phyloP scores from a whole-genome alignment of 129 eudicot species.

The Centella asiatica region DNA sequence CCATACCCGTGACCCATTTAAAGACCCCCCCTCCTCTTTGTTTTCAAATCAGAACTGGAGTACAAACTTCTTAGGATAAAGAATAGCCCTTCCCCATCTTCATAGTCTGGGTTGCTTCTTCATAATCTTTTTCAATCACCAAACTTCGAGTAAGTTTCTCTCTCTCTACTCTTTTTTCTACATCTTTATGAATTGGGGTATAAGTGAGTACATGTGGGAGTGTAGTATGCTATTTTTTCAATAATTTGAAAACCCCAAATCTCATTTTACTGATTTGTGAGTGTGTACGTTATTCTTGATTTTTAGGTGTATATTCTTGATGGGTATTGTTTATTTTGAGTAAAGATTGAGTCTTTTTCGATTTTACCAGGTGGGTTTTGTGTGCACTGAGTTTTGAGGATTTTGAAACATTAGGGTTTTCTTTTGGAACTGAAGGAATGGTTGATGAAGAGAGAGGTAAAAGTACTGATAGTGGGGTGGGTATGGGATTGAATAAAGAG shows the following conservation, averaged over 20 bases:
- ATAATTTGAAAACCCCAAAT: not conserved
- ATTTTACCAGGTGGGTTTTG: not conserved
- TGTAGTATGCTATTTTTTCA: not conserved
- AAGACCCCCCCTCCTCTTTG: too few relatives aligned
- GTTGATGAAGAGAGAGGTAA: conserved; percentile 5
- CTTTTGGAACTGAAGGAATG: conserved; percentile 13
- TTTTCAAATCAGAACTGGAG: too few relatives aligned
- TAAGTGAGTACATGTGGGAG: not conserved
- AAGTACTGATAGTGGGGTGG: not conserved
- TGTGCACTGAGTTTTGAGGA: not conserved
- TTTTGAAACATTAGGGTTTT: not conserved
- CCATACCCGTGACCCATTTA: too few relatives aligned
- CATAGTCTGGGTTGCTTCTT: too few relatives aligned
- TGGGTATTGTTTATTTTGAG: not conserved
- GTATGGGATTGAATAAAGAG: not conserved
- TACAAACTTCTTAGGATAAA: too few relatives aligned
- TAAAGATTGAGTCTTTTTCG: conserved; percentile 2
- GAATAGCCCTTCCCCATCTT: too few relatives aligned
- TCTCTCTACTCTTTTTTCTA: too few relatives aligned
- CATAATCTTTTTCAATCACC: too few relatives aligned
- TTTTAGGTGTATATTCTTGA: not conserved
- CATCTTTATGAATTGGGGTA: too few relatives aligned
- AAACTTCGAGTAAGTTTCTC: too few relatives aligned
- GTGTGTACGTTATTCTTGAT: not conserved
- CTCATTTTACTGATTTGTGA: not conserved